Base-by-base conservation (phyloP, 331 rosid genomes). In the Phaseolus coccineus region DNA sequence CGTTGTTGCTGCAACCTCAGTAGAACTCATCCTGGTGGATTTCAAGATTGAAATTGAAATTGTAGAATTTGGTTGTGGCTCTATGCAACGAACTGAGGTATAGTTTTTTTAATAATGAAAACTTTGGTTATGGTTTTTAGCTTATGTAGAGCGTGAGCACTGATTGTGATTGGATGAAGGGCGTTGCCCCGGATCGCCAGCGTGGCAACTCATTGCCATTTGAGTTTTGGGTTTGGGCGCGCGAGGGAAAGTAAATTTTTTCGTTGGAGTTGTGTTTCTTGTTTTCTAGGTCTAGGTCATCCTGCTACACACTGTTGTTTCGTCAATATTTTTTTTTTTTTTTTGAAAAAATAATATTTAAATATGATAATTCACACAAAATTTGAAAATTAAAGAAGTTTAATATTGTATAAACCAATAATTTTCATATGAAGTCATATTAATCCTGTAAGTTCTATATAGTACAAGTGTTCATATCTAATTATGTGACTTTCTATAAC, bases 111-210 rank as follows among this genome's bases (percentile, higher is more conserved):
- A 2, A 7, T 46, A 24, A 30, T 68, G 2, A 11, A 1, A 11
- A 2, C 3, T 1, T 0, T 0, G 8, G 0, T 4, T 8, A 7
- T 40, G 46, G 3, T 5, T 4, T 14, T 80, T 56, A 0, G 8
- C 24, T 79, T 82, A 88, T 82, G 80, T 80, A 80, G 80, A 11
- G 39, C 3, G 1, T 5, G 1, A 0, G 4, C 19, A 3, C 40
- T 39, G 0, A 12, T 8, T 6, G 6, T 52, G 42, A 86, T 83
- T 86, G 83, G 87, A 0, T 35, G 12, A 11, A 22, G 1, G 58
- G 40, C 8, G n/a, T 19, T 59, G 48, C 22, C 64, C 28, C 33
- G 83, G 89, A 86, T 86, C 28, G 81, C 89, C 87, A 87, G 30
- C 85, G 84, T 86, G 87, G 84, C 82, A 58, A 9, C 12, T 15